These are phyloP conservation scores for Handroanthus guayacan DNA, from an alignment of 257 asterid genomes.

Conservation along the genomic window DNA sequence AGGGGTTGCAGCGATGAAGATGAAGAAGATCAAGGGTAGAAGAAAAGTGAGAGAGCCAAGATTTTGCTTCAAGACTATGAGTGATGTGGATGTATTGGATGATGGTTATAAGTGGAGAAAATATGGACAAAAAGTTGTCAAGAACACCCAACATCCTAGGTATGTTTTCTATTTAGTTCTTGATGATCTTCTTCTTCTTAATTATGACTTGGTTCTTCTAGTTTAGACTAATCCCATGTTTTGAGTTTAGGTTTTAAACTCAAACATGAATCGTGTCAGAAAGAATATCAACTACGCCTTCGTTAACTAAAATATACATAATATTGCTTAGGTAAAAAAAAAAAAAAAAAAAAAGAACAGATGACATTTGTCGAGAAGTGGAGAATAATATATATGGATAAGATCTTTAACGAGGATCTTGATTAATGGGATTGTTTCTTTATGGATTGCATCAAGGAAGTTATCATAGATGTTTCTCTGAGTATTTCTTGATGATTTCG, in stretches of 20 bases:
- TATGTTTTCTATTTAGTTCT: constrained; percentile 16
- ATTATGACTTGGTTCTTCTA: background rate
- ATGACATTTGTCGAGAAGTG: too few relatives aligned
- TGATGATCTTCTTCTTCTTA: background rate
- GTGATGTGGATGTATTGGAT: constrained; percentile 90
- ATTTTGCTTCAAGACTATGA: constrained; percentile 94
- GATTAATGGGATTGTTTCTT: too few relatives aligned
- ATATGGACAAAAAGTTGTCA: constrained; percentile 96
- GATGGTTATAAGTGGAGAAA: constrained; percentile 99
- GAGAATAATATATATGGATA: too few relatives aligned
- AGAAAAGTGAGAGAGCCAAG: constrained; percentile 95
- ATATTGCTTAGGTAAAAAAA: too few relatives aligned
- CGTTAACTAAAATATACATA: too few relatives aligned
- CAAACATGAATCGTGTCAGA: background rate
- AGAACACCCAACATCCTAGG: constrained; percentile 98
- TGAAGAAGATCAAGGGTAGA: constrained; percentile 79
- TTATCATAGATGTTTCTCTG: too few relatives aligned
- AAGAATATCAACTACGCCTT: too few relatives aligned
- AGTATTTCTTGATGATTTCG: too few relatives aligned
- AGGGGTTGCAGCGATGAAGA: constrained; percentile 69
- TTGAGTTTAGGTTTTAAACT: background rate
- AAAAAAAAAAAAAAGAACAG: too few relatives aligned
- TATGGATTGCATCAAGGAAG: too few relatives aligned
- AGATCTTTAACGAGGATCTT: too few relatives aligned
- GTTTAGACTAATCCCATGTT: background rate